Evolutionary conservation across 192 early-diverging fungal genomes (phyloP).

Genomic region (Rhizophagus prolifer): DNA sequence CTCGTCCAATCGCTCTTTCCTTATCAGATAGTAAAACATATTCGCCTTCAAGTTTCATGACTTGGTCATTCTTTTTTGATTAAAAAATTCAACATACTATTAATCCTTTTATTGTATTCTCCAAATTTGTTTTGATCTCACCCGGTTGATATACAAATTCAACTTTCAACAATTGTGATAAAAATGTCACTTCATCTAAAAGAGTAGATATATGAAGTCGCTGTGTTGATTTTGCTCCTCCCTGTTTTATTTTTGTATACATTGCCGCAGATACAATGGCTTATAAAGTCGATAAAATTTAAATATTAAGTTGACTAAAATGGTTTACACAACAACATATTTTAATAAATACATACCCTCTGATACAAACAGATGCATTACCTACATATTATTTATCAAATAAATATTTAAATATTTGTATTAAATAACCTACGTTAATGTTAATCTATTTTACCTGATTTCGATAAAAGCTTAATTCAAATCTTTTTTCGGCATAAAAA

Average conservation of each 20-base stretch:
- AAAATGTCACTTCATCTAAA: conserved; percentile 66
- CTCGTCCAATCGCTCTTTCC: conserved; percentile 54
- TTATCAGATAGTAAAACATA: conserved; percentile 50
- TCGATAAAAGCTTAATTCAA: conserved; percentile 80
- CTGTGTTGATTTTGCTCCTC: conserved; percentile 69
- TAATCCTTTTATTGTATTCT: conserved; percentile 60
- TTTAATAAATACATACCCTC: conserved; percentile 45
- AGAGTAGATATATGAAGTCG: conserved; percentile 56
- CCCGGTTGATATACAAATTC: conserved; percentile 82
- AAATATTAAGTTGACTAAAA: neutral
- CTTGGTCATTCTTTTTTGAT: conserved; percentile 38
- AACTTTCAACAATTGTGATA: conserved; percentile 72
- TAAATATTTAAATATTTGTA: neutral
- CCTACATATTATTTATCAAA: conserved; percentile 1
- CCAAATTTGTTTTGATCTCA: conserved; percentile 65
- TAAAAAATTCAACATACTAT: conserved; percentile 27
- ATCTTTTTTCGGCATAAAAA: conserved; percentile 78
- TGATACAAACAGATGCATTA: conserved; percentile 51
- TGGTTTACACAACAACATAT: neutral
- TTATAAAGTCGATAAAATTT: conserved; percentile 34
- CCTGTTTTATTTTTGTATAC: conserved; percentile 76
- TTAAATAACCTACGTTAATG: neutral
- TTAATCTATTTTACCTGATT: conserved; percentile 64
- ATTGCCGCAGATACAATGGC: conserved; percentile 74
- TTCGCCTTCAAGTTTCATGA: conserved; percentile 49